Base-by-base conservation (phyloP, 108 stramenopile species). In the Nitzschia inconspicua region DNA sequence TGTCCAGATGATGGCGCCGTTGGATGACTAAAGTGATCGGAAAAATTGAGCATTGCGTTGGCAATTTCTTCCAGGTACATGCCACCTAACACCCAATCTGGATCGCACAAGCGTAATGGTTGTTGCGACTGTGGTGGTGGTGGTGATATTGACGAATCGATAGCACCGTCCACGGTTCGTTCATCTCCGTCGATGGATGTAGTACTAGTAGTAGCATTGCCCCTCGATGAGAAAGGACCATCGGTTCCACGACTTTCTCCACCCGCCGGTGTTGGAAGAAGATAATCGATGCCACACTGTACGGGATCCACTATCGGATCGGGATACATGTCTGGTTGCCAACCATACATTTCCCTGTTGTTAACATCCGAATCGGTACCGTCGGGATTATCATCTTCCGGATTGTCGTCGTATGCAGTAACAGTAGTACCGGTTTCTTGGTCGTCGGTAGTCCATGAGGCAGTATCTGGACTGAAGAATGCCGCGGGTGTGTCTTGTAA, bases 81-180 rank as follows among this genome's bases (percentile, higher is more conserved):
- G 8, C 75, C 72, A 14, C 80, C 80, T 37, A 82, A 31, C 0
- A 82, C 80, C 80, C 80, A 82, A 65, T 82, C 80, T 3, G 80
- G 80, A 64, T 82, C 80, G 53, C 80, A 82, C 16, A 82, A 29
- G 10, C 61, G 56, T 41, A 81, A 36, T 41, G 44, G 36, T 13
- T 30, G 36, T 20, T 29, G 26, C 47, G 11, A 41, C n/a, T 8
- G 10, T 18, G 34, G 14, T 20, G 8, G 61, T 39, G 19, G 48
- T 23, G 20, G 11, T n/a, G n/a, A n/a, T n/a, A n/a, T 34, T 47
- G 27, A 18, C 13, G 44, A 1, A 63, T 16, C 0, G 13, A 4
- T 32, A 26, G 10, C 10, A 47, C 25, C 50, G 40, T 57, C 2
- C 0, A 7, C 0, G 10, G 27, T 0, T 23, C 28, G 20, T 24